phyloP scores from a whole-genome alignment of 2,329 filamentous ascomycete genomes.

The Aspergillus sp. region DNA sequence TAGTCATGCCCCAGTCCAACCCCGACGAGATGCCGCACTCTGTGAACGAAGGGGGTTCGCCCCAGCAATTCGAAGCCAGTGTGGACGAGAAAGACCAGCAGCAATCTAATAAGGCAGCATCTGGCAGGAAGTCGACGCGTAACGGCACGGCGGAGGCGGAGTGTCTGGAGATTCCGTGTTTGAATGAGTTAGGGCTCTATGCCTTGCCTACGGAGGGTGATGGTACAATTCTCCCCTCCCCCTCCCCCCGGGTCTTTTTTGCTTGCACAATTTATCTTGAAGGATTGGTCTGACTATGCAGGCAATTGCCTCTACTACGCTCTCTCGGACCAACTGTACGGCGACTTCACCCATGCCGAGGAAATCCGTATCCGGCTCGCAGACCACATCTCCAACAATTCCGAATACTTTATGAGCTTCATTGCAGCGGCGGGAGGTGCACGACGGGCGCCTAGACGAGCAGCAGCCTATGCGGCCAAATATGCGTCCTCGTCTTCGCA shows the following conservation, averaged over 20 bases:
- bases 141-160: constrained; percentile 10
- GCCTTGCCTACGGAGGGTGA: constrained; percentile 53
- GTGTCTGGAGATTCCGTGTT: constrained; percentile 34
- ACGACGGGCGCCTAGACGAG: constrained; percentile 50
- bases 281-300: constrained; percentile 19
- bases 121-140: too few relatives aligned
- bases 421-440: constrained; percentile 49
- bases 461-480: constrained; percentile 34
- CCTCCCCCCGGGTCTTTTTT: background rate
- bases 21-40: background rate
- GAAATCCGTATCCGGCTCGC: constrained; percentile 54
- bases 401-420: constrained; percentile 57
- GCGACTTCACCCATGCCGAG: constrained; percentile 48
- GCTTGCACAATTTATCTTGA: background rate
- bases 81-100: constrained; percentile 8
- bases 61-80: constrained; percentile 8
- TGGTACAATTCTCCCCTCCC: constrained; percentile 40
- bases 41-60: constrained; percentile 2
- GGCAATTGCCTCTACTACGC: constrained; percentile 65
- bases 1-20: constrained; percentile 25
- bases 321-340: constrained; percentile 59
- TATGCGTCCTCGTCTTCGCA: constrained; percentile 34
- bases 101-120: background rate
- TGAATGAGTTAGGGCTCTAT: constrained; percentile 51
- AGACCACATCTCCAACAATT: constrained; percentile 53